These are phyloP conservation scores for Cyberlindnera saturnus DNA, from an alignment of 805 yeast genomes.

Conservation along the genomic window DNA sequence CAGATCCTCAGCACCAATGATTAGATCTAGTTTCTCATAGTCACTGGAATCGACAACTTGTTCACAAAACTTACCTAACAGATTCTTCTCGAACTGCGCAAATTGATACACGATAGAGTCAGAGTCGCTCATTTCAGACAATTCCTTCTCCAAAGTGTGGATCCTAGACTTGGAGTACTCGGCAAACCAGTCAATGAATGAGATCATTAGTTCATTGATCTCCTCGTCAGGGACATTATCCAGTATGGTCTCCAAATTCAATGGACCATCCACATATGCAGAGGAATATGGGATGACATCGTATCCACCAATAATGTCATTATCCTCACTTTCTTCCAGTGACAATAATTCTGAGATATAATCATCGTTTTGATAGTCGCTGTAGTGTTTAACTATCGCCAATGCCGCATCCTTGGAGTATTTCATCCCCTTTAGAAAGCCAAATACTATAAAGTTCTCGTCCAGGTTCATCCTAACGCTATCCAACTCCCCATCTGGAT, in stretches of 20 bases:
- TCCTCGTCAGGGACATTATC: conserved; percentile 14
- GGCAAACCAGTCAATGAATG: conserved; percentile 14
- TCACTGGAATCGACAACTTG: conserved; percentile 1
- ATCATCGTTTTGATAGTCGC: conserved; percentile 8
- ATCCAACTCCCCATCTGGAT: conserved; percentile 8
- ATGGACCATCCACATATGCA: conserved; percentile 7
- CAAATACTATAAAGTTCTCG: conserved; percentile 29
- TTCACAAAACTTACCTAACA: conserved; percentile 6
- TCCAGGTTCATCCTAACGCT: conserved; percentile 24
- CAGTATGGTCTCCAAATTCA: conserved; percentile 11
- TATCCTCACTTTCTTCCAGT: conserved; percentile 15
- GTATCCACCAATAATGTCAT: conserved; percentile 18
- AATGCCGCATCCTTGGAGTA: conserved; percentile 16
- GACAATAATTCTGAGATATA: conserved; percentile 10
- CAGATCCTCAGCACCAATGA: conserved; percentile 18
- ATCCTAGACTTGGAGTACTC: conserved; percentile 12
- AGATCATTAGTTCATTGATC: conserved; percentile 15
- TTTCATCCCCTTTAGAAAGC: conserved; percentile 21
- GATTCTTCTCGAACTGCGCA: conserved; percentile 12
- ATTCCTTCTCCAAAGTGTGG: neutral
- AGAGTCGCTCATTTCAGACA: neutral
- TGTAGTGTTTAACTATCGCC: conserved; percentile 10
- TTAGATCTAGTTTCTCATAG: conserved; percentile 12
- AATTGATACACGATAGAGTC: conserved; percentile 16
- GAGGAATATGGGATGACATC: conserved; percentile 18